These are phyloP conservation scores for Parastagonospora avenae DNA, from an alignment of 2,329 filamentous ascomycete species.

Conservation along the genomic window DNA sequence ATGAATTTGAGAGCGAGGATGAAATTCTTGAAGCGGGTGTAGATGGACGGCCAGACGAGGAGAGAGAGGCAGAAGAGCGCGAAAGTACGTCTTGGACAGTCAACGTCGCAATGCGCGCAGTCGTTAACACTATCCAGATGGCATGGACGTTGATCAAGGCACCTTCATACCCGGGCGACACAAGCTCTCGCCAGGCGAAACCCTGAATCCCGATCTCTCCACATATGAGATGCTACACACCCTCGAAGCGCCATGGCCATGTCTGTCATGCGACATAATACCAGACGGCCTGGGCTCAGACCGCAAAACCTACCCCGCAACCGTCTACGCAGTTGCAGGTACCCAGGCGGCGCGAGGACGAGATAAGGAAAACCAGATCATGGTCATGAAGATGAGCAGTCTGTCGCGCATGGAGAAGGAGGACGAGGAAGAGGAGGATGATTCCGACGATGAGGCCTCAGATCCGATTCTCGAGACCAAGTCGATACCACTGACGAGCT, in stretches of 20 bases:
- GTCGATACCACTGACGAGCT: constrained; percentile 81
- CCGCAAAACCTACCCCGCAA: constrained; percentile 91
- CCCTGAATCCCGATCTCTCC: constrained; percentile 86
- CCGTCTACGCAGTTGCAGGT: constrained; percentile 91
- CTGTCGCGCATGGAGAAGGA: constrained; percentile 86
- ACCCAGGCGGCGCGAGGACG: constrained; percentile 83
- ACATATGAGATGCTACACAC: constrained; percentile 98
- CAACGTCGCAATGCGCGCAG: constrained; percentile 17
- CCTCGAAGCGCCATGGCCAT: constrained; percentile 93
- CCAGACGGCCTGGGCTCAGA: constrained; percentile 85
- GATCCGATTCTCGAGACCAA: constrained; percentile 95
- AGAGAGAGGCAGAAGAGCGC: constrained; percentile 87
- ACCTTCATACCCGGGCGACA: constrained; percentile 96
- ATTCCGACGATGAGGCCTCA: constrained; percentile 69
- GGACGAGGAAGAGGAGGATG: constrained; percentile 69
- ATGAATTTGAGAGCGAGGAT: constrained; percentile 88
- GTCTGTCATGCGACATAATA: constrained; percentile 92
- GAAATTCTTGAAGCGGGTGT: constrained; percentile 94
- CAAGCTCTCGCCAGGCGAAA: constrained; percentile 88
- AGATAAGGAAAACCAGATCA: constrained; percentile 85
- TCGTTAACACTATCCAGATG: constrained; percentile 53
- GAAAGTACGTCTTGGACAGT: constrained; percentile 55
- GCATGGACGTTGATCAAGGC: constrained; percentile 91
- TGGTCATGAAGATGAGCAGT: constrained; percentile 96
- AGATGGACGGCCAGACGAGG: constrained; percentile 87